Percentiles rank a stretch among this genome's conserved stretches.
Evolutionary conservation across 106 monocot genomes (phyloP).

Genomic region (Cymbidium sinense): DNA sequence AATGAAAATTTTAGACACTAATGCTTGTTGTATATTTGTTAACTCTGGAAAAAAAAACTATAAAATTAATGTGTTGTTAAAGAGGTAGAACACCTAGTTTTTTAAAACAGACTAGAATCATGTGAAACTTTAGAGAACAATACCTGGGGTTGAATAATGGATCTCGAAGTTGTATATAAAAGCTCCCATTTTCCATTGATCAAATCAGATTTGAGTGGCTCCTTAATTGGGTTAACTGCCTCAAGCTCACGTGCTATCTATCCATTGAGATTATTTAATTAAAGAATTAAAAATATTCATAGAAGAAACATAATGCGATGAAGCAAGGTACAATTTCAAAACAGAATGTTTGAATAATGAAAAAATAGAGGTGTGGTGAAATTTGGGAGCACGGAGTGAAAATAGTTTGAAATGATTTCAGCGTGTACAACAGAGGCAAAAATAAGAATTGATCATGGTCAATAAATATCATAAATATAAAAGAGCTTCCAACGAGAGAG

Average conservation of each 20-base stretch:
- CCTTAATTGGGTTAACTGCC: conserved; percentile 55
- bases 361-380: background rate
- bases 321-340: background rate
- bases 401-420: no score
- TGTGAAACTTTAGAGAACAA: background rate
- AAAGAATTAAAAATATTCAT: background rate
- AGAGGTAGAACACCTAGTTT: no score
- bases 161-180: conserved; percentile 83
- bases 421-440: no score
- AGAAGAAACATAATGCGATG: no score
- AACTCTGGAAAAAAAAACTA: background rate
- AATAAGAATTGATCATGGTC: no score
- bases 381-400: background rate
- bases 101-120: background rate
- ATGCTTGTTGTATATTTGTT: background rate
- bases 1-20: background rate
- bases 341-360: background rate
- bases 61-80: no score
- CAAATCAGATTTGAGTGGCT: conserved; percentile 81
- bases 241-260: conserved; percentile 73
- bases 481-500: no score
- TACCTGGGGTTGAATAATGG: conserved; percentile 66
- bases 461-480: no score
- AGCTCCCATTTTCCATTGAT: conserved; percentile 99
- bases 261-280: background rate